These are phyloP conservation scores for Yarrowia sp. DNA, from an alignment of 805 yeast genomes.

Conservation along the genomic window DNA sequence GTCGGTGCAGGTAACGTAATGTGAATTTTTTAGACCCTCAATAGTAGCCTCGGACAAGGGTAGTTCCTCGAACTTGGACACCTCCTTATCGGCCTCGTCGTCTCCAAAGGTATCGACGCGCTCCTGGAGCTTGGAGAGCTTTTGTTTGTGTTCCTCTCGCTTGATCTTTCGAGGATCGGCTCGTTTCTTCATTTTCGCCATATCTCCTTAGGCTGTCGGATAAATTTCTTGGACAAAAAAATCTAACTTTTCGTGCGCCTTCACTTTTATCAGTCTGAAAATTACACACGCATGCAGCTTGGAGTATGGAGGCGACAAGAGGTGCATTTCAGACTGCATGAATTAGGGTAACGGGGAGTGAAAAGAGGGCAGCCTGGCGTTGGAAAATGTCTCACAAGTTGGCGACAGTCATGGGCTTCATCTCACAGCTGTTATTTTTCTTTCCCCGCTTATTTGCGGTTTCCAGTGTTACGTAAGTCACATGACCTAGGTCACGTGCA, in stretches of 20 bases:
- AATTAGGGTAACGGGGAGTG: neutral
- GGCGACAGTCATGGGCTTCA: too few relatives aligned
- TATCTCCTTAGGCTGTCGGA: neutral
- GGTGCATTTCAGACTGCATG: neutral
- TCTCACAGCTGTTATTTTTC: too few relatives aligned
- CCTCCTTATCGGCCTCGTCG: constrained; percentile 31
- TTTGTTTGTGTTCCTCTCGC: neutral
- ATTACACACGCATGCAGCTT: neutral
- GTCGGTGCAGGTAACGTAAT: constrained; percentile 76
- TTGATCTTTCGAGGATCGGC: constrained; percentile 14
- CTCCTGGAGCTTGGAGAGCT: constrained; percentile 42
- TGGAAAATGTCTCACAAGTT: too few relatives aligned
- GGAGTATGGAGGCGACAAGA: neutral
- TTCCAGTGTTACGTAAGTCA: too few relatives aligned
- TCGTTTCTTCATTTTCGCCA: constrained; percentile 7
- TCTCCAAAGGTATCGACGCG: constrained; percentile 51
- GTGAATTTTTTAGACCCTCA: constrained; percentile 72
- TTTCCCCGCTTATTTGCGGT: too few relatives aligned
- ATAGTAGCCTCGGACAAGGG: constrained; percentile 66
- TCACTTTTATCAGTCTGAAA: neutral
- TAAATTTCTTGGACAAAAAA: constrained; percentile 1
- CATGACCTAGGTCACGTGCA: too few relatives aligned
- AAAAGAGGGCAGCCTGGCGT: too few relatives aligned
- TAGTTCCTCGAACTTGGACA: constrained; percentile 65
- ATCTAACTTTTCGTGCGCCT: constrained; percentile 16